Base-by-base conservation (phyloP, 192 early-diverging fungal species). In the Podila epicladia region DNA sequence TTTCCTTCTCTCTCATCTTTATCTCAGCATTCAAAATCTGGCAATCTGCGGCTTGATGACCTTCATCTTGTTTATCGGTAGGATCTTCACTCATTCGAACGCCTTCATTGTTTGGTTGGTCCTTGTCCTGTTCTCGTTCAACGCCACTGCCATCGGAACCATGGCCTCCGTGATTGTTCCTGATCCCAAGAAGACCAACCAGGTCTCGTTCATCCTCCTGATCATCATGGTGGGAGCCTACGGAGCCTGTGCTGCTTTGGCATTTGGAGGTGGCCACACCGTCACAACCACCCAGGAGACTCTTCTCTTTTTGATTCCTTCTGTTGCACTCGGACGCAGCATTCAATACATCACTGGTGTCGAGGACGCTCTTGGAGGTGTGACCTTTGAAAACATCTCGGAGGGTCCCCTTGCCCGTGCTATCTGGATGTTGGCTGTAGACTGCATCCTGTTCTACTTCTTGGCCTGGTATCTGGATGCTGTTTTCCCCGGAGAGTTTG, bases 391-490 rank as follows among this genome's bases (percentile, higher is more conserved):
- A 1, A 84, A 80, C 32, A 1, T 84, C 24, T 29, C 59, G 26
- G 5, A 37, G 55, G 76, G 75, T 3, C 72, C 76, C 20, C 66
- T 71, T 58, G 75, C 61, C 9, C 82, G 71, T 19, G 66, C 73
- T 0, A 31, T 82, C 20, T 76, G 69, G 65, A 82, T 84, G 78
- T 41, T 84, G 83, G 70, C 71, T 2, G 17, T 72, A 2, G 78
- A 84, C n/a, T 64, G 64, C 48, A 35, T 84, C 28, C 49, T 86
- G 12, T 88, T 79, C 55, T 60, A 77, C 61, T 73, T 77, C 32
- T 62, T 88, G 38, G 85, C 78, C 12, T 88, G 87, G 87, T 88
- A 88, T 65, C 63, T 85, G n/a, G 73, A 82, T 57, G 64, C 82
- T 0, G 68, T 88, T 31, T 71, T 88, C 61, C 87, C 87, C 7